A percentile compares a stretch with the other conserved stretches of the same genome.
These are phyloP conservation scores for Colletotrichum godetiae DNA, from an alignment of 2,329 filamentous ascomycete species.

Conservation along the genomic window DNA sequence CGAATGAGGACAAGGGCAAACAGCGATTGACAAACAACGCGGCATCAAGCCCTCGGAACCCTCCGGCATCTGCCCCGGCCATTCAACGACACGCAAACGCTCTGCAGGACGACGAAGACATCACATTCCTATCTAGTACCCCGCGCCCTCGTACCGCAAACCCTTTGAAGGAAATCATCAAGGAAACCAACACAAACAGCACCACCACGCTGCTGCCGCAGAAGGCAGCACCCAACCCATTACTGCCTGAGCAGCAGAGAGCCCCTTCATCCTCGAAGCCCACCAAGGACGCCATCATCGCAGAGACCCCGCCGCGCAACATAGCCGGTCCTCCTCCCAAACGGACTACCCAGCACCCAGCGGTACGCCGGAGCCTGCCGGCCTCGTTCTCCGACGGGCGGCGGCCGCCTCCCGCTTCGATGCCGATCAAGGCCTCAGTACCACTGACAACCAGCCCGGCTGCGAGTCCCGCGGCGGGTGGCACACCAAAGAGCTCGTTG, in stretches of 20 bases:
- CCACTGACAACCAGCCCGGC: not conserved
- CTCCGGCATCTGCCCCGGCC: not conserved
- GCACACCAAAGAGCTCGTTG: not conserved
- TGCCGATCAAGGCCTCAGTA: not conserved
- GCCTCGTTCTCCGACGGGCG: not conserved
- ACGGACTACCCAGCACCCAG: not conserved
- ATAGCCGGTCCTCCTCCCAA: not conserved
- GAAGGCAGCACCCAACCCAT: not conserved
- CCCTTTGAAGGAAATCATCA: not conserved
- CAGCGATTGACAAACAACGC: not conserved
- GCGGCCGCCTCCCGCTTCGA: constrained; percentile 2
- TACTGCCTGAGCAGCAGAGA: not conserved
- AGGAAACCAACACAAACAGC: not conserved
- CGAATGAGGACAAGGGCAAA: constrained; percentile 7
- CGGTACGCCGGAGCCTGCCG: constrained; percentile 10
- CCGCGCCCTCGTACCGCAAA: constrained; percentile 2
- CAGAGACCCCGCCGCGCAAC: constrained; percentile 5
- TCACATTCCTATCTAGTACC: constrained; percentile 1
- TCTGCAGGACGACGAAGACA: not conserved
- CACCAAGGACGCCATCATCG: not conserved
- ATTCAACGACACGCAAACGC: not conserved
- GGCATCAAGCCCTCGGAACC: not conserved
- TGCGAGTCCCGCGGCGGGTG: not conserved
- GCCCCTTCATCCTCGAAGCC: not conserved
- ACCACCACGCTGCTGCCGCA: not conserved